phyloP scores from a whole-genome alignment of 805 yeast species.

The Yarrowia keelungensis region DNA sequence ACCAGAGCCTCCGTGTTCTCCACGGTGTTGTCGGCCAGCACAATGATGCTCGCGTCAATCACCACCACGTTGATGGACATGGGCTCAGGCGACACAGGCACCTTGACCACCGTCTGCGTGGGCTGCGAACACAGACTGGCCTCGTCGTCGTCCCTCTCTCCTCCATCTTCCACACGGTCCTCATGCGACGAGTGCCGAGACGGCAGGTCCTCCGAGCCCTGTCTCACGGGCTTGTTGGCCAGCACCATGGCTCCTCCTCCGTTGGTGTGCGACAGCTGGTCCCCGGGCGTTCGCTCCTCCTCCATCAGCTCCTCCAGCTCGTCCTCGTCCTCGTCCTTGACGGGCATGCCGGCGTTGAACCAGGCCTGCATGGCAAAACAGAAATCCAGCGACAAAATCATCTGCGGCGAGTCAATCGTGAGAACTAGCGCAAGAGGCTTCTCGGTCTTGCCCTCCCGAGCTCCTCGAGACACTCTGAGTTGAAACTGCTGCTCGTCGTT shows the following conservation, averaged over 20 bases:
- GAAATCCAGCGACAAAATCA: slow-evolving; percentile 85
- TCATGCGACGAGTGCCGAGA: slow-evolving; percentile 26
- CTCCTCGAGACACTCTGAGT: slow-evolving; percentile 54
- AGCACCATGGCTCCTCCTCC: slow-evolving; percentile 20
- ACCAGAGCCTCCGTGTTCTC: slow-evolving; percentile 84
- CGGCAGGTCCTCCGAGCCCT: slow-evolving; percentile 2
- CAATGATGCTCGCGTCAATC: slow-evolving; percentile 74
- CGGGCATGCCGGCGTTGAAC: slow-evolving; percentile 57
- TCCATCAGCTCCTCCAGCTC: slow-evolving; percentile 39
- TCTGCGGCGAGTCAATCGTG: slow-evolving; percentile 79
- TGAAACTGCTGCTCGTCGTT: slow-evolving; percentile 74
- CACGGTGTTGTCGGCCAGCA: slow-evolving; percentile 79
- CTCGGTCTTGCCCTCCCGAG: slow-evolving; percentile 41
- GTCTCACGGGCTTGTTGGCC: slow-evolving; percentile 8
- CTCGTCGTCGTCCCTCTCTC: slow-evolving; percentile 11
- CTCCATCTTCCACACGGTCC: slow-evolving; percentile 12
- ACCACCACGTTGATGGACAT: slow-evolving; percentile 61
- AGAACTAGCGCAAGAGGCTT: slow-evolving; percentile 60
- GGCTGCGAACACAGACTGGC: neutral
- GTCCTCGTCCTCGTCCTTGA: slow-evolving; percentile 40
- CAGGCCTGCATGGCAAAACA: slow-evolving; percentile 75
- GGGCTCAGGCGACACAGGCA: slow-evolving; percentile 40
- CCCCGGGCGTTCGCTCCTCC: slow-evolving; percentile 23
- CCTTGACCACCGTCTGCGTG: slow-evolving; percentile 37
- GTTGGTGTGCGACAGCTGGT: neutral